Base-by-base conservation (phyloP, 352 stramenopile species). In the Elongisporangium anandrum region DNA sequence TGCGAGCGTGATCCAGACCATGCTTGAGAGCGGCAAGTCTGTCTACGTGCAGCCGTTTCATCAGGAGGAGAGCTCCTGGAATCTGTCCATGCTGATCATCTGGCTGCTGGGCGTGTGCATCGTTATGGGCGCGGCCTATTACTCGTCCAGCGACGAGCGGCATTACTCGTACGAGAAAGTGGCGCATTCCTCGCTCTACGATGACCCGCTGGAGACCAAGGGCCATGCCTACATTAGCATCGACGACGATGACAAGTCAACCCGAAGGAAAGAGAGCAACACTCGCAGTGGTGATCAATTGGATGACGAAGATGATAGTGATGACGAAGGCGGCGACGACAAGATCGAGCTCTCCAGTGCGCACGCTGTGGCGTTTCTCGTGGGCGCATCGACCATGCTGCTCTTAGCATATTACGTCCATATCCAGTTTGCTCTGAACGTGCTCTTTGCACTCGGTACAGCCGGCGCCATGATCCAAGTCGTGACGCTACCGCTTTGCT, bases 401-500 rank as follows among this genome's bases (percentile, higher is more conserved):
- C 55, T 91, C 26, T 52, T 91, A 55, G 61, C 89, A 29, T 91
- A 85, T 73, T 91, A 89, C 34, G 77, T 85, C 34, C 69, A 88
- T 60, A 12, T 89, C 19, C 52, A 66, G 48, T 58, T 89, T 15
- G 55, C 86, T 26, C 65, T 91, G 49, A 82, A 77, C 56, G 63
- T 87, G 16, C 51, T 88, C 3, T 91, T 91, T 51, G 68, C 79
- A 3, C 50, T 89, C 0, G 77, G 68, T 38, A 68, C 73, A 21
- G 79, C 70, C 50, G 66, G 67, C 17, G 75, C 79, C 24, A 58
- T 90, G 26, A 63, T 70, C 2, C 72, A 88, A 12, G 59, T 90
- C 13, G 65, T 79, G 8, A 72, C 73, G 15, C 34, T 79, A 0
- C 81, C 81, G 21, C 60, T 88, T 22, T 61, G 72, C 26, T 17